Evolutionary conservation across 345 rosid genomes (phyloP), one percentile per base, ranked within the genome.

Genomic region (Boechera stricta): DNA sequence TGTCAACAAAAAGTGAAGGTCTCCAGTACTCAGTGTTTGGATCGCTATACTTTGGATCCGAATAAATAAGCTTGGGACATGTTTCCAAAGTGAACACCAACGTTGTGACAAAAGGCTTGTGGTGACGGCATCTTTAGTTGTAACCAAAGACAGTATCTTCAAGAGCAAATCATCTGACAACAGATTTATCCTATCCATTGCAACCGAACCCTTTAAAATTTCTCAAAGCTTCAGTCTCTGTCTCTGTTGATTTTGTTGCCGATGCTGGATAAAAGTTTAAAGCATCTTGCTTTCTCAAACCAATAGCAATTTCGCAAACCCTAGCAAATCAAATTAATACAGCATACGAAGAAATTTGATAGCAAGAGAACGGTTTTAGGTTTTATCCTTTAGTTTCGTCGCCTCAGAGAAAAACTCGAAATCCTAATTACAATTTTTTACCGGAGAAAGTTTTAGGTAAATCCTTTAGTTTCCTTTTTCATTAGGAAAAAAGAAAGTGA

Each of bases 101-200:
- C 70, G 70, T 53, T 12, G 63, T 5, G 77, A 73, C 77, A 73
- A 63, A 73, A 73, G 54, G 53, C 62, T 51, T 29, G 78, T 55
- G 28, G 64, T 24, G 47, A 74, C 71, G 1, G 29, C 78, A 55
- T 5, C 49, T 53, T 53, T 28, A 3, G 77, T 10, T 63, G 10
- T 29, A 63, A 4, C 1, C 5, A 47, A 47, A 2, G 35, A 73
- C 44, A 74, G 16, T 12, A 74, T 64, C 47, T 65, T 64, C 18
- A 55, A 29, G 38, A 42, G 13, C 44, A 73, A 63, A 5, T 73
- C 54, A 73, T 73, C 70, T 52, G 77, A 0, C 70, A 73, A 29
- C 11, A 8, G 5, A 63, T 44, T 71, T 3, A 52, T 39, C 62
- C 44, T 52, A 73, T 61, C 77, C 77, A 73, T 63, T 36, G 77